Base-by-base conservation (phyloP, 192 early-diverging fungal species). In the Chytriomyces hyalinus region DNA sequence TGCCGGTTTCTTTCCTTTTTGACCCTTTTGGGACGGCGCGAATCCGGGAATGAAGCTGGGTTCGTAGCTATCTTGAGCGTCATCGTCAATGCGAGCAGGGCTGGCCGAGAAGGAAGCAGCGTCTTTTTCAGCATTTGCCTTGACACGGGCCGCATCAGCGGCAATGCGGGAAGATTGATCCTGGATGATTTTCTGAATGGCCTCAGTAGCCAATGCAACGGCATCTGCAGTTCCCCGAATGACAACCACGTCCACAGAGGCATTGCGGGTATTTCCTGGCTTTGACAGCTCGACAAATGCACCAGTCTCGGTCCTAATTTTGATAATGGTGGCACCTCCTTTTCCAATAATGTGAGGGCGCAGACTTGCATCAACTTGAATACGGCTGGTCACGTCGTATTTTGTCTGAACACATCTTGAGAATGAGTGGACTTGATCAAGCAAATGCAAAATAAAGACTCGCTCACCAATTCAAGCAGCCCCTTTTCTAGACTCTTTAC, bases 281-380 rank as follows among this genome's bases (percentile, higher is more conserved):
- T 63, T 45, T 11, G 77, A 11, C 10, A 95, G 84, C 17, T 91
- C 85, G 62, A 95, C 82, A 20, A 83, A 79, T 49, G 92, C 92
- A 15, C 82, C 87, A 20, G 89, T 89, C 10, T 88, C 89, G 20
- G 81, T 81, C 28, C 94, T 90, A 65, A 96, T 91, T 20, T 88
- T 80, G 44, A 81, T 84, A 73, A 96, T 93, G 26, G 89, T 94
- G 0, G 84, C 65, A 20, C 94, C 94, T 53, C 81, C 84, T 76
- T 88, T 86, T 63, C 94, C 94, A 73, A 96, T 94, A 43, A 96
- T 87, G 65, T 91, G 86, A 48, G 92, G 88, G 3, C 79, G 62
- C 15, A 85, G 44, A 17, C 78, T 74, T 28, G 81, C 63, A 3
- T 75, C 76, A 53, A 89, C 47, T 15, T 67, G 48, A 51, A 87